Conservation (phyloP, 2,329 filamentous ascomycete genomes). For the Epichloe hybrida region DNA sequence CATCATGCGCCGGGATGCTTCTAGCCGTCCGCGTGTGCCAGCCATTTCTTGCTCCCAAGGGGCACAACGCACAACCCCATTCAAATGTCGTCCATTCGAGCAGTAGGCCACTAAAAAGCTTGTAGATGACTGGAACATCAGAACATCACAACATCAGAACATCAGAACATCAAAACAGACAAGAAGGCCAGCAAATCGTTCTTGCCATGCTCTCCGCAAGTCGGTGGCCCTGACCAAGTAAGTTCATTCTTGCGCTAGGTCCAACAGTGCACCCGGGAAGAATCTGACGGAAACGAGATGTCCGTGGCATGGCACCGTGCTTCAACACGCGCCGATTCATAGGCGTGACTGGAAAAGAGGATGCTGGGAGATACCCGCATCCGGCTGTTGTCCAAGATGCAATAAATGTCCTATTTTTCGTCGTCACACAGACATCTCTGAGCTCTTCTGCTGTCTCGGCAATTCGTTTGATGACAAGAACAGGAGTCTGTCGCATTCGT, state of each 20-base stretch:
- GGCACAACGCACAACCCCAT: not conserved
- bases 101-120: not conserved
- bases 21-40: slow-evolving; percentile 4
- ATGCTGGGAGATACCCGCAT: not conserved
- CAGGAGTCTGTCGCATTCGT: not conserved
- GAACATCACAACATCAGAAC: not conserved
- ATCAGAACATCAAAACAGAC: not conserved
- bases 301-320: not conserved
- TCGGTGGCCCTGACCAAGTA: not conserved
- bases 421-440: not conserved
- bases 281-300: not conserved
- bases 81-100: not conserved
- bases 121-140: not conserved
- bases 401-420: not conserved
- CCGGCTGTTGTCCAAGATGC: not conserved
- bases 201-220: not conserved
- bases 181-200: not conserved
- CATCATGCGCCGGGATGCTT: slow-evolving; percentile 1
- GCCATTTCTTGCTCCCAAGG: not conserved
- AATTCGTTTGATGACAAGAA: not conserved
- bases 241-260: not conserved
- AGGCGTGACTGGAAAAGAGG: not conserved
- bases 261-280: not conserved
- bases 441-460: not conserved
- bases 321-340: not conserved